Percentiles rank a stretch among this genome's conserved stretches.
phyloP scores from a whole-genome alignment of 495 filamentous ascomycete genomes.

The Aspergillus steynii region DNA sequence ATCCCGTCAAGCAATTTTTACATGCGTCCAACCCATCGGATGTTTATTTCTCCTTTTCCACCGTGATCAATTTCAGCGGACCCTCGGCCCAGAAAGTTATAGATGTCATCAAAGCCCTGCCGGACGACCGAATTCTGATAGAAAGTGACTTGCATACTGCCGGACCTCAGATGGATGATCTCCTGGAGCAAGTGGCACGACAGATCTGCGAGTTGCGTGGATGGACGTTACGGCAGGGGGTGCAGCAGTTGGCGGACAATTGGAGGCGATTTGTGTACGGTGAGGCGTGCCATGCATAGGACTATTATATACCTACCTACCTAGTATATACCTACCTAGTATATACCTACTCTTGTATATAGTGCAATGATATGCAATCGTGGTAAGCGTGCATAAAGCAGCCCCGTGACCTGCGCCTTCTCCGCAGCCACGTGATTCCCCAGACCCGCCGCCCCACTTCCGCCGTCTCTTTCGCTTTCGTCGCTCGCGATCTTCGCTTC shows the following conservation, averaged over 20 bases:
- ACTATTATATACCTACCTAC: not conserved
- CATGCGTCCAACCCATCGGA: conserved; percentile 70
- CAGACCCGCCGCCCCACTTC: not conserved
- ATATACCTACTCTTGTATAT: too few relatives aligned
- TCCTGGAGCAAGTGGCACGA: conserved; percentile 71
- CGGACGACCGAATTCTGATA: conserved; percentile 75
- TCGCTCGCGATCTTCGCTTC: not conserved
- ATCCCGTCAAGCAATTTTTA: conserved; percentile 76
- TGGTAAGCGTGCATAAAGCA: not conserved
- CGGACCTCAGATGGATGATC: conserved; percentile 76
- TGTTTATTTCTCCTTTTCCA: conserved; percentile 88
- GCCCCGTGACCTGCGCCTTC: not conserved
- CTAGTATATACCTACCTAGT: not conserved
- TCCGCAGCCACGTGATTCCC: not conserved
- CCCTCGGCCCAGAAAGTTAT: conserved; percentile 51
- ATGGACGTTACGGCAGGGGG: conserved; percentile 74
- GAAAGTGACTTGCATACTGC: conserved; percentile 92
- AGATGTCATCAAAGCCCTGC: conserved; percentile 71
- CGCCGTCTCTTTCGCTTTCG: conserved; percentile 1
- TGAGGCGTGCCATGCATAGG: conserved; percentile 7
- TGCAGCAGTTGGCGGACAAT: conserved; percentile 68
- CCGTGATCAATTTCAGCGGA: conserved; percentile 73
- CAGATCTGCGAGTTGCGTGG: conserved; percentile 74
- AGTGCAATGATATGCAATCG: too few relatives aligned
- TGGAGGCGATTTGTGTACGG: conserved; percentile 79